These are phyloP conservation scores for Manihot esculenta DNA, from an alignment of 441 rosid genomes.

Conservation along the genomic window DNA sequence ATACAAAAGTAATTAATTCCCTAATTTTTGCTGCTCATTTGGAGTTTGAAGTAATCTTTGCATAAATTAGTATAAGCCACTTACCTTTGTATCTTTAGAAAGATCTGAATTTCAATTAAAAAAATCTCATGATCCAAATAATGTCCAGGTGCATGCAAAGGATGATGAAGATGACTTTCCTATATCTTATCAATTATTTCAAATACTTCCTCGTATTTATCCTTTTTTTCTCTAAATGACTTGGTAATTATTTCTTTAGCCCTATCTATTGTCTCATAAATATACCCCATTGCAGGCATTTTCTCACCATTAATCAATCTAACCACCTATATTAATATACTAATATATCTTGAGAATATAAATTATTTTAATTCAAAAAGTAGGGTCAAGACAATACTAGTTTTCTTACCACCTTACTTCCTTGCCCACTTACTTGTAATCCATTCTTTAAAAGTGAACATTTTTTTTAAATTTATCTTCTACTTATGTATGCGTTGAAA, in stretches of 20 bases:
- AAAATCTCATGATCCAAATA: too few relatives aligned
- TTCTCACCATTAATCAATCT: not conserved
- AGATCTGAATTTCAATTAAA: not conserved
- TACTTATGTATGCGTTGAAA: not conserved
- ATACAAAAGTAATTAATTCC: not conserved
- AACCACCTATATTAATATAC: not conserved
- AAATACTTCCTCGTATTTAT: too few relatives aligned
- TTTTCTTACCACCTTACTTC: not conserved
- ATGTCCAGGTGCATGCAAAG: too few relatives aligned
- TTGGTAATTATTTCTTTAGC: too few relatives aligned
- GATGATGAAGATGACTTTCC: too few relatives aligned
- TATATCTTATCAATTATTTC: too few relatives aligned
- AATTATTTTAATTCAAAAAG: not conserved
- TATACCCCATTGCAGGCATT: not conserved
- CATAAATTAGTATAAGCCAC: not conserved
- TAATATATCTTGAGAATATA: too few relatives aligned
- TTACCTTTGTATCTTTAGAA: not conserved
- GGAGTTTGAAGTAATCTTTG: not conserved
- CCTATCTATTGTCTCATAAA: not conserved
- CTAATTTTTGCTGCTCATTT: not conserved
- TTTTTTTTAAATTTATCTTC: not conserved
- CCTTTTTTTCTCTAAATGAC: too few relatives aligned
- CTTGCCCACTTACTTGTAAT: not conserved
- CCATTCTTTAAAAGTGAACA: too few relatives aligned
- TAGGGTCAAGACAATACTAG: not conserved